These are phyloP conservation scores for Stenogyne calaminthoides DNA, from an alignment of 305 asterid species.

Conservation along the genomic window DNA sequence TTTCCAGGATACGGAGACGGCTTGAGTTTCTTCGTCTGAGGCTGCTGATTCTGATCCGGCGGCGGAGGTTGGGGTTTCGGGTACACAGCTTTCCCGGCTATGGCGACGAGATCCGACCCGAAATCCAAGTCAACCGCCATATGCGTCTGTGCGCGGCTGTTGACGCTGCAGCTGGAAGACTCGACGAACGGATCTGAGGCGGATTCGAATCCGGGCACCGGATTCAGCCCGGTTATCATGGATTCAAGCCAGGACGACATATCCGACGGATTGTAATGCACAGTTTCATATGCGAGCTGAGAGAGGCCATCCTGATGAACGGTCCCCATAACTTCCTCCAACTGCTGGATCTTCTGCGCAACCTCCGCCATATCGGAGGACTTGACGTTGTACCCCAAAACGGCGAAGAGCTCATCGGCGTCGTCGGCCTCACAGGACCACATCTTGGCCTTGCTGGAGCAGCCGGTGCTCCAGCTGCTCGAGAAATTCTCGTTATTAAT, in stretches of 20 bases:
- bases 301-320: slow-evolving; percentile 51
- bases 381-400: slow-evolving; percentile 63
- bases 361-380: slow-evolving; percentile 70
- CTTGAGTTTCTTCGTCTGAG: slow-evolving; percentile 52
- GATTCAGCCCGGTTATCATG: slow-evolving; percentile 66
- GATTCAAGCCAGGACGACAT: slow-evolving; percentile 78
- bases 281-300: slow-evolving; percentile 53
- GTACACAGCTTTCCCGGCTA: slow-evolving; percentile 73
- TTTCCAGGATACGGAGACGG: slow-evolving; percentile 27
- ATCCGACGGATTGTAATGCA: slow-evolving; percentile 86
- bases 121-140: slow-evolving; percentile 50
- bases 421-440: slow-evolving; percentile 45
- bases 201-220: slow-evolving; percentile 43
- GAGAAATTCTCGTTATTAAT: slow-evolving; percentile 32
- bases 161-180: slow-evolving; percentile 36
- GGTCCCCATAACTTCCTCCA: slow-evolving; percentile 56
- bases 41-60: slow-evolving; percentile 29
- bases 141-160: slow-evolving; percentile 17
- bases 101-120: slow-evolving; percentile 78
- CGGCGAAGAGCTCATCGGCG: slow-evolving; percentile 69
- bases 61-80: slow-evolving; percentile 40
- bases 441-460: slow-evolving; percentile 52
- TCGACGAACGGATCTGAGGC: slow-evolving; percentile 48
- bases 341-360: slow-evolving; percentile 69
- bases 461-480: slow-evolving; percentile 43